A percentile compares a stretch with the other conserved stretches of the same genome.
Conservation (phyloP, 164 flowering plant genomes). For the Magnolia kwangsiensis region DNA sequence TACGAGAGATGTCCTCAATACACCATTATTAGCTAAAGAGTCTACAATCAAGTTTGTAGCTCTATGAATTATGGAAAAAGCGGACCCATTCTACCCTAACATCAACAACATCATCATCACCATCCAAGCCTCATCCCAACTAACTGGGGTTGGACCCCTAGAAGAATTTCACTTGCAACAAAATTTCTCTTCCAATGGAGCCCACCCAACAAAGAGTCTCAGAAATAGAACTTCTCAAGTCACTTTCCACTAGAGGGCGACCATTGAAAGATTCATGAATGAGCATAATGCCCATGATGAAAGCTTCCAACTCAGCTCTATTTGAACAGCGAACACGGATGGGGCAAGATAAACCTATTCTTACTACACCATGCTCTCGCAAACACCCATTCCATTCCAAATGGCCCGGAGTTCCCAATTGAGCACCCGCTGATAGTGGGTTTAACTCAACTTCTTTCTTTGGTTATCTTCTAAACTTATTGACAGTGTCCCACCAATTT, state of each 20-base stretch:
- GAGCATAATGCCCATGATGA: not conserved
- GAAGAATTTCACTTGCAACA: not conserved
- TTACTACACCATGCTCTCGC: not conserved
- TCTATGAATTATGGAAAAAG: not conserved
- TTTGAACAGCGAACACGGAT: too few species aligned
- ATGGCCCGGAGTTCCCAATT: not conserved
- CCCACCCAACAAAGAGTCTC: not conserved
- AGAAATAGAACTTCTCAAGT: not conserved
- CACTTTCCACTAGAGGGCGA: not conserved
- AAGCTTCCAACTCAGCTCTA: not conserved
- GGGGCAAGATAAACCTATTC: not conserved
- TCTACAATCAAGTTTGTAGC: not conserved
- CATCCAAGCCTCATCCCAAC: not conserved
- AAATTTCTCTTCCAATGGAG: not conserved
- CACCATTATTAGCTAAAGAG: not conserved
- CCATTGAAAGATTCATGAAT: too few species aligned
- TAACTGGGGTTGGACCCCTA: not conserved
- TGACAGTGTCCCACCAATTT: too few species aligned
- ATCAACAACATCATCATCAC: not conserved
- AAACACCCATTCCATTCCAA: not conserved
- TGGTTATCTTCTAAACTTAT: too few species aligned
- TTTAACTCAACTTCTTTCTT: too few species aligned
- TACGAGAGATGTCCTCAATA: not conserved
- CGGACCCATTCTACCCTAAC: not conserved
- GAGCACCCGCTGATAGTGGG: not conserved